Evolutionary conservation across 1,284 basidiomycete species (phyloP).

Genomic region (Cutaneotrichosporon dermatis): DNA sequence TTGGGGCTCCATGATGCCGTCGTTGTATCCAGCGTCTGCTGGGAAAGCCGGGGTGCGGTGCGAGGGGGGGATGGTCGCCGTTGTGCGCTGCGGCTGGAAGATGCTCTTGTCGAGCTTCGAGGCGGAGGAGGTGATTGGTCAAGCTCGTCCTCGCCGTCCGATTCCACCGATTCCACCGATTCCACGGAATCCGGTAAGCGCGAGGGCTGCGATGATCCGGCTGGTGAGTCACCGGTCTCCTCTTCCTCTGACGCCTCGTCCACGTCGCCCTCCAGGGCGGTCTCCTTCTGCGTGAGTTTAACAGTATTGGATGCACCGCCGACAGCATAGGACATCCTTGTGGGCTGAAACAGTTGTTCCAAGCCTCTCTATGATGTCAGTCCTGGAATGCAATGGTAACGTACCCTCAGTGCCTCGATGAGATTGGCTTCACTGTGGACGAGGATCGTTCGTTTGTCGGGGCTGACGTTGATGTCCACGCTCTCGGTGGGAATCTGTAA

Average conservation of each 20-base stretch:
- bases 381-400: conserved; percentile 10
- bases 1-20: conserved; percentile 27
- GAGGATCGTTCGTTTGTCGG: conserved; percentile 93
- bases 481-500: conserved; percentile 74
- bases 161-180: background rate
- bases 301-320: conserved; percentile 45
- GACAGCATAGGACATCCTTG: conserved; percentile 65
- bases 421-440: conserved; percentile 83
- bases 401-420: conserved; percentile 70
- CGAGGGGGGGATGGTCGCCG: background rate
- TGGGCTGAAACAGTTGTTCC: conserved; percentile 62
- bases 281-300: conserved; percentile 18
- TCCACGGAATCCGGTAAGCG: conserved; percentile 1
- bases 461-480: conserved; percentile 93
- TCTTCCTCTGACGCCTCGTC: conserved; percentile 4
- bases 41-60: background rate
- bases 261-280: conserved; percentile 6
- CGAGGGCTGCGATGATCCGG: background rate
- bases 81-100: background rate
- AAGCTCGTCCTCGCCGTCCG: conserved; percentile 8
- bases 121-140: background rate
- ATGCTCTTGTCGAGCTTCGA: background rate
- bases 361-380: conserved; percentile 56
- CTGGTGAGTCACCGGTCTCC: background rate
- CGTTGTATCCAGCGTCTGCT: conserved; percentile 26